Evolutionary conservation across 2,329 filamentous ascomycete genomes (phyloP).

Genomic region (Alternaria arborescens): DNA sequence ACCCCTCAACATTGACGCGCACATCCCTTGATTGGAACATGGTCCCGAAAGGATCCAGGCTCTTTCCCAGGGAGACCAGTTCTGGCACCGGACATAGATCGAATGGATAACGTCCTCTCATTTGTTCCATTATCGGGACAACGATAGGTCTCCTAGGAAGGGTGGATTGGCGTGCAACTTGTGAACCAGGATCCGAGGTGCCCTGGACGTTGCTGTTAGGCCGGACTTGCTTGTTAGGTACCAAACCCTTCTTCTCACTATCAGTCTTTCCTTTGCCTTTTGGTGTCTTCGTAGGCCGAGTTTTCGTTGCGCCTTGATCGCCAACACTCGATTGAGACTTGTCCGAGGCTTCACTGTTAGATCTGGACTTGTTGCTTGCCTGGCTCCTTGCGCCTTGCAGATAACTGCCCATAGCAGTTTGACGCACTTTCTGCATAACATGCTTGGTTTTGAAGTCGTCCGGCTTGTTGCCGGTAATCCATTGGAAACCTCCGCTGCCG

Average conservation of each 20-base stretch:
- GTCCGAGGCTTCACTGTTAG: constrained; percentile 30
- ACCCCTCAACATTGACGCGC: constrained; percentile 40
- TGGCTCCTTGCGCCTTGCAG: constrained; percentile 37
- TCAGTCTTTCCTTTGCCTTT: constrained; percentile 2
- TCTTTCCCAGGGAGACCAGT: constrained; percentile 41
- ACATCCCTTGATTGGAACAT: constrained; percentile 45
- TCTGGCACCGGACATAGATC: constrained; percentile 24
- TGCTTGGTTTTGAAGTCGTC: constrained; percentile 43
- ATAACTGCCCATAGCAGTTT: constrained; percentile 47
- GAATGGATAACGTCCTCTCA: constrained; percentile 27
- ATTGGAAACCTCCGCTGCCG: constrained; percentile 30
- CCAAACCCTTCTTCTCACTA: constrained; percentile 8
- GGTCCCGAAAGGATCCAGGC: constrained; percentile 47
- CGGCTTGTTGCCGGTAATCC: constrained; percentile 45
- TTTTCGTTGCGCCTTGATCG: constrained; percentile 20
- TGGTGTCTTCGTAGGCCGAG: constrained; percentile 11
- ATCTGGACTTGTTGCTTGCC: constrained; percentile 10
- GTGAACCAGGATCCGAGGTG: constrained; percentile 11
- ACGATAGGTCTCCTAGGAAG: constrained; percentile 36
- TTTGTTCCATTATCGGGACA: constrained; percentile 19
- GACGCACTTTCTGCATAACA: constrained; percentile 47
- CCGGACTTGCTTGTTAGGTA: constrained; percentile 13
- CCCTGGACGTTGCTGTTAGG: constrained; percentile 7
- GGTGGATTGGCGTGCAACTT: constrained; percentile 23
- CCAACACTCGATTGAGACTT: constrained; percentile 24